Evolutionary conservation across 106 monocot genomes (phyloP).

Genomic region (Allium cepa): DNA sequence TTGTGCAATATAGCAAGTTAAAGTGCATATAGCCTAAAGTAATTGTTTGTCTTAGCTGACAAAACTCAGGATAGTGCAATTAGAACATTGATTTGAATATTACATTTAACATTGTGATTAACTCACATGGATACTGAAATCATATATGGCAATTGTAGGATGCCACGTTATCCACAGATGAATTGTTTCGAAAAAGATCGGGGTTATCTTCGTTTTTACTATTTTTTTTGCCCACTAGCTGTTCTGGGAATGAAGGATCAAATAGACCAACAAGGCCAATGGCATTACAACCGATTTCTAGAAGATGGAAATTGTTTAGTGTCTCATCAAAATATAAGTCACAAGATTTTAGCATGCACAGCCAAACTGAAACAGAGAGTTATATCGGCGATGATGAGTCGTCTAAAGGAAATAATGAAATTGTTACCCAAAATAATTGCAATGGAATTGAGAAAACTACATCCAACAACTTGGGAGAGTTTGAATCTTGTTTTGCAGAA

Average conservation of each 20-base stretch:
- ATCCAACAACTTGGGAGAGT: slow-evolving; percentile 2
- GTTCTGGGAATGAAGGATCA: slow-evolving; percentile 10
- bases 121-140: no score
- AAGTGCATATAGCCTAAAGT: no score
- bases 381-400: slow-evolving; percentile 4
- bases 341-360: slow-evolving; percentile 12
- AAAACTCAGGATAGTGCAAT: no score
- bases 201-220: slow-evolving; percentile 33
- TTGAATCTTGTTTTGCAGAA: slow-evolving; percentile 39
- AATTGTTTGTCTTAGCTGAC: no score
- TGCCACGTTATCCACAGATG: slow-evolving; percentile 8
- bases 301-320: slow-evolving; percentile 34
- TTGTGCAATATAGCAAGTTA: no score
- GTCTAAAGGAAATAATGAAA: slow-evolving; percentile 8
- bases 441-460: slow-evolving; percentile 4
- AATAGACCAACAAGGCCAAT: slow-evolving; percentile 3
- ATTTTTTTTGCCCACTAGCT: slow-evolving; percentile 27
- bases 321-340: slow-evolving; percentile 23
- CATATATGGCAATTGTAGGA: no score
- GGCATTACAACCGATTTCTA: slow-evolving; percentile 25
- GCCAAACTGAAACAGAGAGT: slow-evolving; percentile 23
- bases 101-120: no score
- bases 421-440: slow-evolving; percentile 12
- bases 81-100: no score
- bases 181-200: slow-evolving; percentile 24